Percentiles rank a stretch among this genome's conserved stretches.
phyloP scores from a whole-genome alignment of 495 filamentous ascomycete genomes.

The Penicillium paradoxum region DNA sequence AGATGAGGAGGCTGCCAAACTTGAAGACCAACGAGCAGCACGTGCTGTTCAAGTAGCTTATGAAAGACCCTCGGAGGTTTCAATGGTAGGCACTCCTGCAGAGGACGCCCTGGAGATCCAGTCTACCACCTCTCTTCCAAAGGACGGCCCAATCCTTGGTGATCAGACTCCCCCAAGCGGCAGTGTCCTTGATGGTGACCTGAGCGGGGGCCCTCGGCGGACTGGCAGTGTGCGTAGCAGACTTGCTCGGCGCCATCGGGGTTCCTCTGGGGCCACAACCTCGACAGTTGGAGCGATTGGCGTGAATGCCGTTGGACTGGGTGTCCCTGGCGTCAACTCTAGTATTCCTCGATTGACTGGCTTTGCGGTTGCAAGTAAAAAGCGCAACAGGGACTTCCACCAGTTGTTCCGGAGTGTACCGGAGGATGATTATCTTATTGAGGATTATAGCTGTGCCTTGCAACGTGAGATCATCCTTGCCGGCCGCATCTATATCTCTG shows the following conservation, averaged over 20 bases:
- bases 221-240: constrained; percentile 81
- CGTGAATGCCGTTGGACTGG: constrained; percentile 58
- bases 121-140: constrained; percentile 27
- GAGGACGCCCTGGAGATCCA: constrained; percentile 33
- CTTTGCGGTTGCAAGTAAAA: constrained; percentile 93
- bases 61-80: constrained; percentile 39
- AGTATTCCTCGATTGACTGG: constrained; percentile 77
- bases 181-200: constrained; percentile 64
- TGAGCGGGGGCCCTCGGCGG: constrained; percentile 53
- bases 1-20: constrained; percentile 51
- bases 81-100: constrained; percentile 21
- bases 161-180: constrained; percentile 61
- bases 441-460: constrained; percentile 95
- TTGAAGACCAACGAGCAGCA: constrained; percentile 54
- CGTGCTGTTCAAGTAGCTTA: constrained; percentile 60
- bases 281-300: constrained; percentile 66
- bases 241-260: constrained; percentile 68
- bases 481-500: constrained; percentile 90
- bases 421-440: constrained; percentile 96
- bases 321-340: constrained; percentile 51
- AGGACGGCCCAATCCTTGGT: constrained; percentile 36
- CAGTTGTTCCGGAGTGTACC: constrained; percentile 90
- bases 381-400: constrained; percentile 94
- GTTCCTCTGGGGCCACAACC: constrained; percentile 79
- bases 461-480: constrained; percentile 95